Evolutionary conservation across 2,329 filamentous ascomycete genomes (phyloP).

Genomic region (Purpureocillium lavendulum): DNA sequence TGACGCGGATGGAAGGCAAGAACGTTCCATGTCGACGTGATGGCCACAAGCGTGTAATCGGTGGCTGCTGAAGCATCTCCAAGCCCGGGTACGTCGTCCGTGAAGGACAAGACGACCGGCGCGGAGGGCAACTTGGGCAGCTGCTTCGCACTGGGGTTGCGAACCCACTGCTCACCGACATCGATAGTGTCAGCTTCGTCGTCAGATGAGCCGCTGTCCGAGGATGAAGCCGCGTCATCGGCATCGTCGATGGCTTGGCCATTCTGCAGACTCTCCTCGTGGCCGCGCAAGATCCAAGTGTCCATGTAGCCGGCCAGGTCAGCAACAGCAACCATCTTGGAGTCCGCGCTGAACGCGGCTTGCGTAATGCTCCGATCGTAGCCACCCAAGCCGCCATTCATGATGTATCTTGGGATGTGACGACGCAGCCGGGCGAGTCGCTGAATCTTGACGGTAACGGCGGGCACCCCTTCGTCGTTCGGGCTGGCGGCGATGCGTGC

Average conservation of each 20-base stretch:
- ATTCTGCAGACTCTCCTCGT: slow-evolving; percentile 18
- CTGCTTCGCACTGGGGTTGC: slow-evolving; percentile 61
- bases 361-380: slow-evolving; percentile 74
- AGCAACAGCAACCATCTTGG: slow-evolving; percentile 66
- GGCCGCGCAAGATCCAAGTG: slow-evolving; percentile 64
- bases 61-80: slow-evolving; percentile 11
- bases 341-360: slow-evolving; percentile 71
- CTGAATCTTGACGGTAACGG: slow-evolving; percentile 27
- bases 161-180: slow-evolving; percentile 56
- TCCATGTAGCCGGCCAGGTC: slow-evolving; percentile 83
- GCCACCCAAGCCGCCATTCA: slow-evolving; percentile 58
- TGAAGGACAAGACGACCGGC: slow-evolving; percentile 62
- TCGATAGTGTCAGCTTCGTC: slow-evolving; percentile 36
- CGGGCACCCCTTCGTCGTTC: slow-evolving; percentile 7
- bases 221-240: slow-evolving; percentile 24
- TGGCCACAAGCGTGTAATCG: slow-evolving; percentile 44
- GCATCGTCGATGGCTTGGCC: slow-evolving; percentile 20
- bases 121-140: slow-evolving; percentile 59
- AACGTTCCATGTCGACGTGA: slow-evolving; percentile 54
- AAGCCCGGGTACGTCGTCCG: slow-evolving; percentile 33
- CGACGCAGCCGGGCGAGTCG: slow-evolving; percentile 46
- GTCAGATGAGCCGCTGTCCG: slow-evolving; percentile 31
- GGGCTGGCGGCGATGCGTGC: slow-evolving; percentile 16
- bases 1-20: slow-evolving; percentile 72
- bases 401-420: slow-evolving; percentile 43